Conservation (phyloP, 441 rosid species). For the Isatis lusitanica region DNA sequence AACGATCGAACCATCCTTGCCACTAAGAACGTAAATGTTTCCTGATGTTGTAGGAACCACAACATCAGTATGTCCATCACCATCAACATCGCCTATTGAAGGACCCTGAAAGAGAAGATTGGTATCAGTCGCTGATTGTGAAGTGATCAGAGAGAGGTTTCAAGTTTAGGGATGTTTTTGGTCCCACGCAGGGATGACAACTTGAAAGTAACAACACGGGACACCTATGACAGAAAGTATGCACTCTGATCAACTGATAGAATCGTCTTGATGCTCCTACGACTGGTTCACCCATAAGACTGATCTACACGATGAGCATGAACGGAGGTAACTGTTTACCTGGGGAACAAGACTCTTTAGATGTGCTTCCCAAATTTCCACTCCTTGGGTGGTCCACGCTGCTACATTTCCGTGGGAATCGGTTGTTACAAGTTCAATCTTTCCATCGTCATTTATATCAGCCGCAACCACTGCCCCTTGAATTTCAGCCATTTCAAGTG, state of each 20-base stretch:
- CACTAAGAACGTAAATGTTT: constrained; percentile 88
- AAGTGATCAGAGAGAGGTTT: constrained; percentile 17
- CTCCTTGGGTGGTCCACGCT: constrained; percentile 97
- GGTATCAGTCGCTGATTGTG: constrained; percentile 31
- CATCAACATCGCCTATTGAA: constrained; percentile 91
- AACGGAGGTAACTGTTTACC: constrained; percentile 42
- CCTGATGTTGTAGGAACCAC: constrained; percentile 96
- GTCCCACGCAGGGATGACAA: background rate
- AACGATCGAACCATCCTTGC: constrained; percentile 91
- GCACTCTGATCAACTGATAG: constrained; percentile 4
- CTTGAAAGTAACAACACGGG: constrained; percentile 3
- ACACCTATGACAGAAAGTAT: background rate
- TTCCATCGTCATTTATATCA: constrained; percentile 99
- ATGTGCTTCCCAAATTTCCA: constrained; percentile 85
- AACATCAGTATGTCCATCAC: constrained; percentile 94
- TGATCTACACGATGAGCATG: background rate
- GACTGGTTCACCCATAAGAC: constrained; percentile 7
- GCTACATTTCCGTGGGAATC: constrained; percentile 98
- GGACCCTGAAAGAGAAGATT: constrained; percentile 66
- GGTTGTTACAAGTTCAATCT: constrained; percentile 92
- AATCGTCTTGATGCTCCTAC: constrained; percentile 7
- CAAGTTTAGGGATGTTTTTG: constrained; percentile 4
- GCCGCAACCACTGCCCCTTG: constrained; percentile 97
- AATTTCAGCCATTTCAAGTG: constrained; percentile 99
- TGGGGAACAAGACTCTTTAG: constrained; percentile 94